phyloP scores from a whole-genome alignment of 2,329 filamentous ascomycete species.

The Macrophomina tecta region DNA sequence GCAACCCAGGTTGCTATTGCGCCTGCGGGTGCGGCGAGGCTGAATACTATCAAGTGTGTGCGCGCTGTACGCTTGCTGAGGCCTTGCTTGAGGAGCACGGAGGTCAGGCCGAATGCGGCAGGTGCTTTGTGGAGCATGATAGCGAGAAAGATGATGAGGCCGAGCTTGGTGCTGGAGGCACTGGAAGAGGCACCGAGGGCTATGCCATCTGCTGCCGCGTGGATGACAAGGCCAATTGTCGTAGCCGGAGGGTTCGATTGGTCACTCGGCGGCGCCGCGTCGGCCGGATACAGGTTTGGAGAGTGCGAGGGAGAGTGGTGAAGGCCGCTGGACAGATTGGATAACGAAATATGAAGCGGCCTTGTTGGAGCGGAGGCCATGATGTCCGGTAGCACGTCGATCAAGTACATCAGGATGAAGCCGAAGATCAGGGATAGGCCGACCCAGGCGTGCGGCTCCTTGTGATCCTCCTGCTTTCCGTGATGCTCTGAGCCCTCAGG shows the following conservation, averaged over 20 bases:
- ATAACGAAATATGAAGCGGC: conserved; percentile 85
- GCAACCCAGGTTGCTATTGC: conserved; percentile 83
- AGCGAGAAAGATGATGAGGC: conserved; percentile 90
- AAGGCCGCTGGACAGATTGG: conserved; percentile 70
- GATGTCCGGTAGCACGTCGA: conserved; percentile 64
- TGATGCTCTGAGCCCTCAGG: conserved; percentile 49
- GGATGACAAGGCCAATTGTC: conserved; percentile 93
- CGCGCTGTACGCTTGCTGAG: conserved; percentile 84
- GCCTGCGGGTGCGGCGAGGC: conserved; percentile 84
- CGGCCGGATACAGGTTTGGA: conserved; percentile 34
- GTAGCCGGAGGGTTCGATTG: conserved; percentile 53
- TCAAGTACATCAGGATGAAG: conserved; percentile 95
- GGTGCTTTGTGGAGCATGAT: conserved; percentile 98
- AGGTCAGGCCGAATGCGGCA: conserved; percentile 92
- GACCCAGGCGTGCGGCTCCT: conserved; percentile 75
- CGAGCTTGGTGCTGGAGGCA: conserved; percentile 67
- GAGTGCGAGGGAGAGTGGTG: conserved; percentile 44
- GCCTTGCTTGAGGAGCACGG: conserved; percentile 87
- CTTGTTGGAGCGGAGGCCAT: conserved; percentile 61
- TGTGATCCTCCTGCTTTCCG: conserved; percentile 45
- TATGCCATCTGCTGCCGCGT: conserved; percentile 93
- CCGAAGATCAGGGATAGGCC: conserved; percentile 85
- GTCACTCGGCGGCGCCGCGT: conserved; percentile 39
- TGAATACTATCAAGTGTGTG: conserved; percentile 88
- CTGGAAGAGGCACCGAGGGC: conserved; percentile 85